Evolutionary conservation across 257 asterid genomes (phyloP).

Genomic region (Linderniella brevidens): DNA sequence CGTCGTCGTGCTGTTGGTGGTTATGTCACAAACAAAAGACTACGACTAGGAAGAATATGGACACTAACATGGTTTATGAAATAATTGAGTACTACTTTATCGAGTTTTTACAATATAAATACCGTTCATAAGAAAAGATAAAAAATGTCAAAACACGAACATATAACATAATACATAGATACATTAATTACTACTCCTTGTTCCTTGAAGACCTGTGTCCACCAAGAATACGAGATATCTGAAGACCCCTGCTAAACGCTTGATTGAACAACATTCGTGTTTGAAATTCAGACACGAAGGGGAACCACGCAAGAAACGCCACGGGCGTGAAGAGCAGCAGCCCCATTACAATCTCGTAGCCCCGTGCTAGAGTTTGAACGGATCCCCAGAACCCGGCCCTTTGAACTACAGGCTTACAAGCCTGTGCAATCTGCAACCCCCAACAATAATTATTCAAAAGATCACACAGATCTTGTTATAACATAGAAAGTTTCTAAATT

Average conservation of each 20-base stretch:
- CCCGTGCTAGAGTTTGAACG: slow-evolving; percentile 23
- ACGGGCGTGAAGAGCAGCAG: slow-evolving; percentile 25
- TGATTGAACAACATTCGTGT: slow-evolving; percentile 34
- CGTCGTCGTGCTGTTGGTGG: too few relatives aligned
- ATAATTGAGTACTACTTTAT: too few relatives aligned
- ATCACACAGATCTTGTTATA: background rate
- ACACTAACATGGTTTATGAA: too few relatives aligned
- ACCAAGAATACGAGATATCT: slow-evolving; percentile 31
- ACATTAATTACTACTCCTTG: slow-evolving; percentile 11
- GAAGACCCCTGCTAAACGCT: slow-evolving; percentile 44
- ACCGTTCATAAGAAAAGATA: too few relatives aligned
- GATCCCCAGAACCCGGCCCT: slow-evolving; percentile 30
- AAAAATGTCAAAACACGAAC: too few relatives aligned
- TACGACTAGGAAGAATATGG: too few relatives aligned
- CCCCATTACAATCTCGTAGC: slow-evolving; percentile 30
- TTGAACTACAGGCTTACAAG: slow-evolving; percentile 24
- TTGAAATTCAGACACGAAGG: slow-evolving; percentile 35
- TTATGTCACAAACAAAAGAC: too few relatives aligned
- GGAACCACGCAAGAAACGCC: slow-evolving; percentile 37
- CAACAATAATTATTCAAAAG: background rate
- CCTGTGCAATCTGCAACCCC: slow-evolving; percentile 23
- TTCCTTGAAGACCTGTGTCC: slow-evolving; percentile 21
- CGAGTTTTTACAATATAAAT: too few relatives aligned
- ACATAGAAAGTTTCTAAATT: too few relatives aligned
- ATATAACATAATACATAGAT: too few relatives aligned